These are phyloP conservation scores for Monosporascus ibericus DNA, from an alignment of 2,329 filamentous ascomycete genomes.

Conservation along the genomic window DNA sequence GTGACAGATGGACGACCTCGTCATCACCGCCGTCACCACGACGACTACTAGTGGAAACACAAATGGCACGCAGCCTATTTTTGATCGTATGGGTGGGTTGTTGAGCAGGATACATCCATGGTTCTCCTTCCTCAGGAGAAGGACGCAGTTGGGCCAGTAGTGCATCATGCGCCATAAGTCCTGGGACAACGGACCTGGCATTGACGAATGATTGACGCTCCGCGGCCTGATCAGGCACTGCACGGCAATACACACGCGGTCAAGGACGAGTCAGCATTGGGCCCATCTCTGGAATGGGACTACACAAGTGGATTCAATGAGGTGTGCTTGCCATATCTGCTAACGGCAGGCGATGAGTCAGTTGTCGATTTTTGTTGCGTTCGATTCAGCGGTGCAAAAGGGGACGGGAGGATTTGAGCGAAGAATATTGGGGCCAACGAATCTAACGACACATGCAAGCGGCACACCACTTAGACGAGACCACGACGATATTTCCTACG, in stretches of 20 bases:
- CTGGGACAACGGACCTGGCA: too few relatives aligned
- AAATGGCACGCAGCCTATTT: not conserved
- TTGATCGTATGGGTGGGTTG: not conserved
- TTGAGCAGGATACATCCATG: not conserved
- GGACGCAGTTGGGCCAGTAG: not conserved
- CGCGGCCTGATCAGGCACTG: too few relatives aligned
- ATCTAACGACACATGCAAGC: not conserved
- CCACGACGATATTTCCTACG: too few relatives aligned
- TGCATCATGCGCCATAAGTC: too few relatives aligned
- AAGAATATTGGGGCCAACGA: not conserved
- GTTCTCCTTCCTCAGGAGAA: not conserved
- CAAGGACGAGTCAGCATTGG: too few relatives aligned
- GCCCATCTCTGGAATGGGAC: too few relatives aligned
- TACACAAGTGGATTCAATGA: too few relatives aligned
- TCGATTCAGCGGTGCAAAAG: not conserved
- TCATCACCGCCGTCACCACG: constrained; percentile 20
- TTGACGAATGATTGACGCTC: too few relatives aligned
- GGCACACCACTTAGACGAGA: not conserved
- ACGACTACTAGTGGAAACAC: constrained; percentile 4
- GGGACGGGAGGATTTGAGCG: not conserved
- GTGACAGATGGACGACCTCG: constrained; percentile 36
- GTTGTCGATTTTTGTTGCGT: too few relatives aligned
- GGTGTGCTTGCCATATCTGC: not conserved
- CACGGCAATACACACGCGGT: too few relatives aligned
- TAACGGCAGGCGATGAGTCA: not conserved